Evolutionary conservation across 2,329 filamentous ascomycete genomes (phyloP), one percentile per base, ranked within the genome.

Genomic region (Xylaria digitata): DNA sequence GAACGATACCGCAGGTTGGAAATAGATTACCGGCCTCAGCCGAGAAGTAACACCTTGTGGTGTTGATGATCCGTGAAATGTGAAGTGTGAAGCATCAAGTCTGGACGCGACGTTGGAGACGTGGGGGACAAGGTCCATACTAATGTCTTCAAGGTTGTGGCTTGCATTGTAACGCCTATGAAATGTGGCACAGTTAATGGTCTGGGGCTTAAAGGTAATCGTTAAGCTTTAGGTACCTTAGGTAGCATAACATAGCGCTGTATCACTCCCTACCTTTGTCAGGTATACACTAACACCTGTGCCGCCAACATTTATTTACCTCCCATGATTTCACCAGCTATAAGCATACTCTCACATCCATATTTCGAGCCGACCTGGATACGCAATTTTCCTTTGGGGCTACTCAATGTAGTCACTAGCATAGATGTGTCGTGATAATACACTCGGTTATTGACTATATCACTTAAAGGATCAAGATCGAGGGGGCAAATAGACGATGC

Each of bases 31-130:
- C 48, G 49, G 6, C 17, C 8, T 56, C 15, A 1, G 17, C 15
- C 8, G 17, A 32, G 32, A 49, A 26, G 19, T 40, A 8, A 30
- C n/a, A 17, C 37, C 0, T 40, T 48, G 26, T 46, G 40, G 52
- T 43, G 55, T 45, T 30, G 32, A 58, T 58, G 19, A 26, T 23
- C 6, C 17, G 40, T 45, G 8, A 40, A 45, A 26, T 26, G 13
- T 26, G 8, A 21, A 42, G 19, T 32, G 48, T 30, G 17, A 19
- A 43, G 21, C 21, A 43, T 13, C 1, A 37, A 21, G 32, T 21
- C 21, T 52, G 8, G 8, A 23, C 58, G 58, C 58, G 58, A 61
- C 30, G 57, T 52, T 52, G 43, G 26, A 17, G 46, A n/a, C 30
- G 34, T 60, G 57, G 46, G 57, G 46, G n/a, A 52, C 9, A 2